Evolutionary conservation across 257 asterid genomes (phyloP), one percentile per base, ranked within the genome.

Genomic region (Avicennia marina): DNA sequence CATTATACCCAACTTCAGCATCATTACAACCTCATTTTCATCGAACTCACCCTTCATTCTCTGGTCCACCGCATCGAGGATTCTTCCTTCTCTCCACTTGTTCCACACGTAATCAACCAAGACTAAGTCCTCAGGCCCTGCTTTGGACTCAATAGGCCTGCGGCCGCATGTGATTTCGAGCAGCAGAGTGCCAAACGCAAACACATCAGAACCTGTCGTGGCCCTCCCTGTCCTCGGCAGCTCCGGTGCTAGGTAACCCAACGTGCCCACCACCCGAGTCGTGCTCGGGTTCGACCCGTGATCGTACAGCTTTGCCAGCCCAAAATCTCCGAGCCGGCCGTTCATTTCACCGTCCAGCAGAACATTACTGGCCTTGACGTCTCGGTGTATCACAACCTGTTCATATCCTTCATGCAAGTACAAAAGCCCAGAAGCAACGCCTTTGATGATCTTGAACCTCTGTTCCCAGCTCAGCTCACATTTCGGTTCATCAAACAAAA

Each of bases 351-450:
- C 63, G 44, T 85, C 95, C 15, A 82, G 43, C 24, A 85, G 11
- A 44, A 85, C 90, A 13, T 79, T 82, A n/a, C 95, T 80, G 16
- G 95, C 87, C 67, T 85, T 85, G 4, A 85, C 57, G 40, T 85
- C 90, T 25, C 94, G 47, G 22, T 79, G 88, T 6, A 85, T 71
- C 56, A 85, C 94, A 4, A 76, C 29, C 42, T 82, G 85, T 8
- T 88, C 93, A 21, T 73, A 85, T 43, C 81, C 94, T 65, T 88
- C 85, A 43, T 88, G 96, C 41, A 88, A 53, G 63, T 88, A 88
- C 11, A 78, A 22, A 1, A 85, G 73, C 6, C 86, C 96, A 0
- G 81, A 72, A 11, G 88, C 96, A 3, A 85, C 89, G 16, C 90
- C 84, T 64, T 80, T 84, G 54, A 88, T 69, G 53, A 88, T 75